Evolutionary conservation across 768 basidiomycete species (phyloP), one percentile per base, ranked within the genome.

Genomic region (Gloeopeniophorella convolvens): DNA sequence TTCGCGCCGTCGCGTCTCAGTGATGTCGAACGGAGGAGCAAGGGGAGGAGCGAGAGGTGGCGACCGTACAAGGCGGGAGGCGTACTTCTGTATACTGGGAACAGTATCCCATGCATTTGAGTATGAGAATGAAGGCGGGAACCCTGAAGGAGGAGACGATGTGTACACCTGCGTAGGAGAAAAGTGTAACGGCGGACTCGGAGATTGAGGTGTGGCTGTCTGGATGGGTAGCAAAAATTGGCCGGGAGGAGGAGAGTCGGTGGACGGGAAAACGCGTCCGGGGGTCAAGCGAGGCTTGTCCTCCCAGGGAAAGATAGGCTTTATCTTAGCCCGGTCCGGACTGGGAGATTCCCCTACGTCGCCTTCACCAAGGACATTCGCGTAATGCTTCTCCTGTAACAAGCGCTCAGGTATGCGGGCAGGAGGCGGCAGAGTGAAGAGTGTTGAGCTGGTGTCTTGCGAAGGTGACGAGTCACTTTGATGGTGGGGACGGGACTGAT

Each of bases 241-340:
- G 37, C 57, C 57, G 43, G 57, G 49, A 20, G 61, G 55, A 23
- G 61, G 60, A 35, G 62, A 57, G 46, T 57, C 57, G 28, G 46
- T 45, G 3, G 43, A 20, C 5, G 57, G 90, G 60, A 90, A 90
- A 27, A 85, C 77, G 45, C 89, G 84, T 23, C 72, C 73, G 12
- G 88, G 89, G 55, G 74, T 58, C 41, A 71, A 75, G 27, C 85
- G 79, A 11, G 78, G 83, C 59, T 78, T 77, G 51, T 82, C 77
- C 63, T 99, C 95, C 95, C 95, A 99, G n/a, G 95, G 93, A 66
- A 99, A 98, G 28, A 96, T 72, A 28, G 76, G 70, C 53, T 83
- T 83, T 18, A 94, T 78, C 60, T 87, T 87, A 21, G 67, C 68
- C 23, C 71, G 75, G 63, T 93, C 88, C 3, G 92, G 89, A 56